Evolutionary conservation across 345 rosid species (phyloP).

Genomic region (Erucastrum elatum): DNA sequence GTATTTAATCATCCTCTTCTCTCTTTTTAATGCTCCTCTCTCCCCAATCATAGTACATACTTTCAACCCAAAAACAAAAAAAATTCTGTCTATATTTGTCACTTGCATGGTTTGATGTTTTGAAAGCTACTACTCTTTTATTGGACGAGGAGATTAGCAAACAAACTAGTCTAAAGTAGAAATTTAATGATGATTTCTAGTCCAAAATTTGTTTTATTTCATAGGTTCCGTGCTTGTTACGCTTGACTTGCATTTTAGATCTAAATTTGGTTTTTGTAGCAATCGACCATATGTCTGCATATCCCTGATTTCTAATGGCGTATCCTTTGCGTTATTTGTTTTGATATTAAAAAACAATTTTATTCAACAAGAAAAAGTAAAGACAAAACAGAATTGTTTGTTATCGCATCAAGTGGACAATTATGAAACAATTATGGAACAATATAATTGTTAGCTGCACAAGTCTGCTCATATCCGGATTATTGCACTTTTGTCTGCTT

Average conservation of each 20-base stretch:
- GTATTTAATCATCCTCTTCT: conserved; percentile 40
- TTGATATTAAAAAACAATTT: neutral
- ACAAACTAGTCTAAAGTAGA: too few species aligned
- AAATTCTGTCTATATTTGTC: neutral
- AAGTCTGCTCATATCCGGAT: neutral
- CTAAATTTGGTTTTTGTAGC: neutral
- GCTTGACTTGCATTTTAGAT: neutral
- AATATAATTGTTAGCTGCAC: neutral
- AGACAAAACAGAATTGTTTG: neutral
- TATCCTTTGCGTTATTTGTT: neutral
- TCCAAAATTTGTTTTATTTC: neutral
- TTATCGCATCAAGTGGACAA: neutral
- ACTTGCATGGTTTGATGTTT: too few species aligned
- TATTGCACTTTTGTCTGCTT: conserved; percentile 15
- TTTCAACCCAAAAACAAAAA: neutral
- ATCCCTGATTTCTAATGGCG: neutral
- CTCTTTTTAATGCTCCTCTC: conserved; percentile 1
- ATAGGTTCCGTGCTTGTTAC: neutral
- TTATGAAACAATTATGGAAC: neutral
- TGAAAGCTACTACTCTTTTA: too few species aligned
- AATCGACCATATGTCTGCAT: neutral
- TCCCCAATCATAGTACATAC: neutral
- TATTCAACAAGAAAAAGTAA: neutral
- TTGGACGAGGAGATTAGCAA: too few species aligned
- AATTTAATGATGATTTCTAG: too few species aligned